Conservation (phyloP, 2,329 filamentous ascomycete species). For the Lasiodiplodia gonubiensis region DNA sequence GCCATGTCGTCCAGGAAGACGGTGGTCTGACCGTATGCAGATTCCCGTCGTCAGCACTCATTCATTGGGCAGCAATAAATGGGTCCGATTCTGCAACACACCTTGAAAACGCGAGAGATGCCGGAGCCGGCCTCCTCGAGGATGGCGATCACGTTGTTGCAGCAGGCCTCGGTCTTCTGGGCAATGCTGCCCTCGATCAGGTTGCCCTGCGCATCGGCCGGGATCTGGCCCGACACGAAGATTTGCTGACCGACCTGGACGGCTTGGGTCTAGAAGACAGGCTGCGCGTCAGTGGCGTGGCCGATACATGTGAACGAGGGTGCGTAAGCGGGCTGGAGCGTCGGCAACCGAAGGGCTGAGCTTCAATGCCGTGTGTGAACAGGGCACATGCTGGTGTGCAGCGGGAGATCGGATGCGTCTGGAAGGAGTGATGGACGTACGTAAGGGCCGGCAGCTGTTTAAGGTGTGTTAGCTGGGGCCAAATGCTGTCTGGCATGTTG, state of each 20-base stretch:
- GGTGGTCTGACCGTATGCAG: slow-evolving; percentile 44
- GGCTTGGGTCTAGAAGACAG: slow-evolving; percentile 55
- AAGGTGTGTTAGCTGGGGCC: slow-evolving; percentile 29
- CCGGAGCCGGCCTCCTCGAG: slow-evolving; percentile 80
- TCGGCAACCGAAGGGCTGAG: slow-evolving; percentile 5
- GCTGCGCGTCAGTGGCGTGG: slow-evolving; percentile 21
- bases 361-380: slow-evolving; percentile 1
- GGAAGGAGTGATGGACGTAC: slow-evolving; percentile 42
- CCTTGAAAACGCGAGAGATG: slow-evolving; percentile 84
- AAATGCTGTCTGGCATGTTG: background rate
- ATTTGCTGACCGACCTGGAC: slow-evolving; percentile 71
- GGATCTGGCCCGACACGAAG: slow-evolving; percentile 79
- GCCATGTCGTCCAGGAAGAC: slow-evolving; percentile 93
- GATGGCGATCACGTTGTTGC: slow-evolving; percentile 82
- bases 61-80: background rate
- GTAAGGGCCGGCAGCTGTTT: slow-evolving; percentile 50
- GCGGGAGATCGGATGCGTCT: background rate
- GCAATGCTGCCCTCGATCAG: slow-evolving; percentile 69
- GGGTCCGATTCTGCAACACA: slow-evolving; percentile 42
- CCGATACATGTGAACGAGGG: background rate
- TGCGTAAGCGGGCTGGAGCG: background rate
- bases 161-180: slow-evolving; percentile 72
- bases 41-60: background rate
- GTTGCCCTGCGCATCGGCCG: slow-evolving; percentile 66
- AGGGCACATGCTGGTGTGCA: background rate